Base-by-base conservation (phyloP, 495 filamentous ascomycete genomes). In the Lepidopterella palustris region DNA sequence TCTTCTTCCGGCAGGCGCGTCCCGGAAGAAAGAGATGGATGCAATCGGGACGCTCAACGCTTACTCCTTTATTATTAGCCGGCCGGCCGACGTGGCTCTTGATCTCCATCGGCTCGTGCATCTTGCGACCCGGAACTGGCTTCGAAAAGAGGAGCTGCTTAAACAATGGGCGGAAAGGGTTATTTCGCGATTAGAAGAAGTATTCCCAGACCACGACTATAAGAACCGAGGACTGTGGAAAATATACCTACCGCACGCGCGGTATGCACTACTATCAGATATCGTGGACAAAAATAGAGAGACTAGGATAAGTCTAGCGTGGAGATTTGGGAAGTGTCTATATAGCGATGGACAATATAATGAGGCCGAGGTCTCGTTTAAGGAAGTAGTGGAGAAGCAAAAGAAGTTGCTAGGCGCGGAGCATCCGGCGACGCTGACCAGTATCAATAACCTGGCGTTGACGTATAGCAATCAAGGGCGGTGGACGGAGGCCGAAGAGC, bases 81-180 rank as follows among this genome's bases (percentile, higher is more conserved):
- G 57, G 18, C 35, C 53, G 32, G 32, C 15, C 32, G 32, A 39
- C 15, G 15, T 8, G 32, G 6, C 8, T 15, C 15, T 61, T 50
- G 52, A 57, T 39, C 20, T 73, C 18, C 72, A 76, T 57, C 68
- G 65, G 47, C 66, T 76, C 2, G 70, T 76, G 18, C 70, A 72
- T 66, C 59, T 73, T 18, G 68, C 68, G 15, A n/a, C n/a, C n/a
- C n/a, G n/a, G n/a, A n/a, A n/a, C n/a, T n/a, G n/a, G n/a, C n/a
- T n/a, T n/a, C n/a, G 57, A 61, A 57, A 61, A 31, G 53, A 61
- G 29, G 66, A 59, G 25, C 10, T 42, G 40, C 56, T 66, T 54
- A 35, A 25, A 15, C 29, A 18, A 18, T 47, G 49, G 47, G 53
- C 52, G 32, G 4, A 35, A 32, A 63, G 42, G 32, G 40, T 57